phyloP scores from a whole-genome alignment of 257 asterid species.

The Plantago major region DNA sequence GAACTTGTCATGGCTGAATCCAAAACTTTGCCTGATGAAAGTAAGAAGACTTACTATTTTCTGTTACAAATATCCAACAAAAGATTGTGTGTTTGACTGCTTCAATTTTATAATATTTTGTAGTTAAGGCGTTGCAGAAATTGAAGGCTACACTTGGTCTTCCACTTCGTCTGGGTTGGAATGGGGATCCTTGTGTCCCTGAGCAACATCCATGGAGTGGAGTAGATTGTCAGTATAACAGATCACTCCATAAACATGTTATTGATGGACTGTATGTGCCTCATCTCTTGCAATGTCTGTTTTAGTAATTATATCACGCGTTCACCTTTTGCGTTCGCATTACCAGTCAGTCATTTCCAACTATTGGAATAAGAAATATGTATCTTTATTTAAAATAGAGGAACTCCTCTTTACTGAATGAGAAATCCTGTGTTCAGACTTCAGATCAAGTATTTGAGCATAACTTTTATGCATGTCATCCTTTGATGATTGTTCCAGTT shows the following conservation, averaged over 20 bases:
- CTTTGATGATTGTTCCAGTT: too few relatives aligned
- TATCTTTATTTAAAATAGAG: too few relatives aligned
- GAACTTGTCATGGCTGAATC: slow-evolving; percentile 79
- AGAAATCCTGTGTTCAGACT: too few relatives aligned
- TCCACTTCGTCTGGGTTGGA: slow-evolving; percentile 98
- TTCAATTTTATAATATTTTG: slow-evolving; percentile 16
- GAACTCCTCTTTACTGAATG: too few relatives aligned
- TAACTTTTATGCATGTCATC: too few relatives aligned
- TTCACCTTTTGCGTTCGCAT: too few relatives aligned
- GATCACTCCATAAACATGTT: slow-evolving; percentile 59
- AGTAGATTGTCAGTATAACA: slow-evolving; percentile 79
- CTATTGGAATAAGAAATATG: too few relatives aligned
- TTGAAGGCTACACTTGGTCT: slow-evolving; percentile 80
- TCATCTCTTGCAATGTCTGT: slow-evolving; percentile 20
- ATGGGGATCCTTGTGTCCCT: slow-evolving; percentile 98
- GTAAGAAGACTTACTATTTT: slow-evolving; percentile 32
- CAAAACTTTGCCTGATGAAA: slow-evolving; percentile 76
- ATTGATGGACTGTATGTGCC: slow-evolving; percentile 91
- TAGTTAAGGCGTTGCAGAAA: slow-evolving; percentile 74
- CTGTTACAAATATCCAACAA: neutral
- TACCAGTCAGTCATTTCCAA: too few relatives aligned
- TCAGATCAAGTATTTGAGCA: too few relatives aligned
- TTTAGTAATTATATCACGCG: neutral
- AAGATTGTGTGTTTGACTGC: neutral
- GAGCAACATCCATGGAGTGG: slow-evolving; percentile 99